Evolutionary conservation across 805 yeast species (phyloP).

Genomic region (Peterozyma toletana): DNA sequence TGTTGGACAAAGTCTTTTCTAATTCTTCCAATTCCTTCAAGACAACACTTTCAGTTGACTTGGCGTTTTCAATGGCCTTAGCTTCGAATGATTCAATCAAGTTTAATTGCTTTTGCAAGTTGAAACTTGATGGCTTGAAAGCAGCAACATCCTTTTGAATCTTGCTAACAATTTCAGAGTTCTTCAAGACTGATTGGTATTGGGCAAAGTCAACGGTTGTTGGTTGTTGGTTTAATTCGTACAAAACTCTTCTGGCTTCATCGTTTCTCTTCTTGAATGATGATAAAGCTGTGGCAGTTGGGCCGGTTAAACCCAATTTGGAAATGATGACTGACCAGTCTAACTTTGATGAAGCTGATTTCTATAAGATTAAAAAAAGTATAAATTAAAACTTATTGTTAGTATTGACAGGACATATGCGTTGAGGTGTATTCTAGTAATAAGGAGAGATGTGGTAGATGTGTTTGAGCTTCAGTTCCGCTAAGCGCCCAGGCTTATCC

Average conservation of each 20-base stretch:
- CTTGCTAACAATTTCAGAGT: constrained; percentile 70
- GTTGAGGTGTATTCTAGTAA: no score
- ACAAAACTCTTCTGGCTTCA: constrained; percentile 83
- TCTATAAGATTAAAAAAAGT: constrained; percentile 17
- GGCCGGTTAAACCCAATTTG: constrained; percentile 86
- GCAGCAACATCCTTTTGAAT: constrained; percentile 68
- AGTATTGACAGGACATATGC: no score
- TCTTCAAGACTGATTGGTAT: constrained; percentile 78
- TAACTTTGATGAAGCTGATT: constrained; percentile 73
- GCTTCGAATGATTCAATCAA: constrained; percentile 90
- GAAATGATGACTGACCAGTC: constrained; percentile 93
- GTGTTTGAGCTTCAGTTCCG: no score
- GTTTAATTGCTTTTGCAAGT: constrained; percentile 83
- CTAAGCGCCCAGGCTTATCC: no score
- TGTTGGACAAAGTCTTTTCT: constrained; percentile 83
- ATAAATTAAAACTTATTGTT: not conserved
- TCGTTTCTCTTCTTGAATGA: constrained; percentile 98
- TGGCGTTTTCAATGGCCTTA: constrained; percentile 93
- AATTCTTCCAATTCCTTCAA: constrained; percentile 78
- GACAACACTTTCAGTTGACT: constrained; percentile 86
- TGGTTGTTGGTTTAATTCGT: constrained; percentile 65
- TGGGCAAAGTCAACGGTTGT: constrained; percentile 72
- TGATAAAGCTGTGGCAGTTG: constrained; percentile 81
- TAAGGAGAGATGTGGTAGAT: no score
- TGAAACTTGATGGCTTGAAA: constrained; percentile 81